A percentile compares a stretch with the other conserved stretches of the same genome.
These are phyloP conservation scores for Aspergillus puulaauensis DNA, from an alignment of 2,329 filamentous ascomycete genomes.

Conservation along the genomic window DNA sequence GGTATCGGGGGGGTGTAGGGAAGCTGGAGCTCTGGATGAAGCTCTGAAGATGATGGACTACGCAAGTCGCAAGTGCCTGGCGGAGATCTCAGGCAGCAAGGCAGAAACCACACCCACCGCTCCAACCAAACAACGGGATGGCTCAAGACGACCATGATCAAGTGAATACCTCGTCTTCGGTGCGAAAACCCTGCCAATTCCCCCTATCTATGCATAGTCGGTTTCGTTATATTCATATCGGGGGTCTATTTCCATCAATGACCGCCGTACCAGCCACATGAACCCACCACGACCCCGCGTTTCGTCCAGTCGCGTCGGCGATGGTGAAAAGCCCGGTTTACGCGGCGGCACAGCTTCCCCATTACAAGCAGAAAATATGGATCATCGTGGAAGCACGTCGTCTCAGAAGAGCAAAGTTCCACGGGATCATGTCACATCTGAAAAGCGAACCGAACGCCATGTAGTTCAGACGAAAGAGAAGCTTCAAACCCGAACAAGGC, in stretches of 20 bases:
- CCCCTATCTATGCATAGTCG: constrained; percentile 23
- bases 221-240: constrained; percentile 19
- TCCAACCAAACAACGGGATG: constrained; percentile 8
- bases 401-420: constrained; percentile 32
- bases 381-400: constrained; percentile 31
- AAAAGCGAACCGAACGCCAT: constrained; percentile 42
- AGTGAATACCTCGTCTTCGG: background rate
- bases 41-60: constrained; percentile 33
- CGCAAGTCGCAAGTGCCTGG: constrained; percentile 39
- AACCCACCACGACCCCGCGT: constrained; percentile 41
- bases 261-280: constrained; percentile 39
- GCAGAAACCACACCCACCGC: constrained; percentile 11
- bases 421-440: constrained; percentile 36
- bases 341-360: constrained; percentile 31
- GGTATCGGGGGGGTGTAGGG: constrained; percentile 10
- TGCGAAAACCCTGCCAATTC: background rate
- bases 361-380: constrained; percentile 31
- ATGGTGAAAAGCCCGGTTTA: constrained; percentile 29
- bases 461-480: constrained; percentile 64
- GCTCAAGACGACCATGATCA: constrained; percentile 1
- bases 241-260: constrained; percentile 41
- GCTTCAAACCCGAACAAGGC: constrained; percentile 58
- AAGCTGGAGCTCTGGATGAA: constrained; percentile 28
- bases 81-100: constrained; percentile 26
- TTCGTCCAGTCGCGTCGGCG: constrained; percentile 39